phyloP scores from a whole-genome alignment of 1,284 basidiomycete species.

The Lentinula novae-zelandiae region DNA sequence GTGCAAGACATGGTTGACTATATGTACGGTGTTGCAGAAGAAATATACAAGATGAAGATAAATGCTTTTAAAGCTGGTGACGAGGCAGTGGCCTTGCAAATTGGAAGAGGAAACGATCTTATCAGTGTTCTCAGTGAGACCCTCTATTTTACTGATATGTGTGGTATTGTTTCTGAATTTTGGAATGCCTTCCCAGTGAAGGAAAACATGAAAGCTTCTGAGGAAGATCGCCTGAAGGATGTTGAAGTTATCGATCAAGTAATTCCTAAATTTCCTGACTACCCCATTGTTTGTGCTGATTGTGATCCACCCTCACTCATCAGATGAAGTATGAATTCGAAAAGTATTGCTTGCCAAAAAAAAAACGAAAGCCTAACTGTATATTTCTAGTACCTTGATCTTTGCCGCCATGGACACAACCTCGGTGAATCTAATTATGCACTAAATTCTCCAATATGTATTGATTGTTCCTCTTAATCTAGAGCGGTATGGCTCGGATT shows the following conservation, averaged over 20 bases:
- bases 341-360: neutral
- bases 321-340: conserved; percentile 25
- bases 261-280: neutral
- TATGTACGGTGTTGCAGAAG: neutral
- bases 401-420: conserved; percentile 29
- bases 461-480: neutral
- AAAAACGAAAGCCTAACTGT: neutral
- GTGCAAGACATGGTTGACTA: conserved; percentile 7
- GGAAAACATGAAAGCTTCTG: conserved; percentile 7
- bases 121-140: conserved; percentile 34
- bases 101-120: conserved; percentile 40
- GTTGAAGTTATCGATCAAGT: conserved; percentile 8
- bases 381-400: conserved; percentile 20
- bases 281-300: conserved; percentile 32
- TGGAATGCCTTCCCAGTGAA: conserved; percentile 23
- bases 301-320: conserved; percentile 21
- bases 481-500: conserved; percentile 19
- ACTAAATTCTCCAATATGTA: neutral
- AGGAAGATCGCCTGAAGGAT: conserved; percentile 7
- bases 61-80: conserved; percentile 31
- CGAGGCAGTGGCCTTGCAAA: conserved; percentile 26
- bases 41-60: conserved; percentile 27
- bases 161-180: conserved; percentile 22
- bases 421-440: conserved; percentile 10
- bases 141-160: conserved; percentile 17